Evolutionary conservation across 148 eudicot species (phyloP).

Genomic region (Heliosperma pusillum): DNA sequence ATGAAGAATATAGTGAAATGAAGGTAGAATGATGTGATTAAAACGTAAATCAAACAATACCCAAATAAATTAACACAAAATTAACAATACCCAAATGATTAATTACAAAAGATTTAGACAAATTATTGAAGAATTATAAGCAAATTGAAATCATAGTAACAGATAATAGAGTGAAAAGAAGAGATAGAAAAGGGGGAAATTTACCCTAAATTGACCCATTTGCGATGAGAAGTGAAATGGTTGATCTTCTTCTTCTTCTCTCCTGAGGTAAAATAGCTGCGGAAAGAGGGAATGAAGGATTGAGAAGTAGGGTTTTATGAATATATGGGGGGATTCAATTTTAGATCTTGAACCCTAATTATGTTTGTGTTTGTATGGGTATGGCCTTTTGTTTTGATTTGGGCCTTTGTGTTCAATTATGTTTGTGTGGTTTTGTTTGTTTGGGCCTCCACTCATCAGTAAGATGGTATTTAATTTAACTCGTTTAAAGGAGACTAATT

Average conservation of each 20-base stretch:
- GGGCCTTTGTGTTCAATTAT: background rate
- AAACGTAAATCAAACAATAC: background rate
- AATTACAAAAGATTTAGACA: background rate
- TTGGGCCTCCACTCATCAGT: too few relatives aligned
- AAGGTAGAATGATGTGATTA: background rate
- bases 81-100: background rate
- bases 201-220: slow-evolving; percentile 23
- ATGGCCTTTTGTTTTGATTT: background rate
- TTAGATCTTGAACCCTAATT: slow-evolving; percentile 3
- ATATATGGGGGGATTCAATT: background rate
- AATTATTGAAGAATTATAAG: background rate
- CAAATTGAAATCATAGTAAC: background rate
- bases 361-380: background rate
- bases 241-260: background rate
- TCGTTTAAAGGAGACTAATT: too few relatives aligned
- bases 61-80: background rate
- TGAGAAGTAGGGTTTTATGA: slow-evolving; percentile 18
- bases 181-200: too few relatives aligned
- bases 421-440: too few relatives aligned
- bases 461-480: too few relatives aligned
- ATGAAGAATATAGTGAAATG: background rate
- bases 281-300: background rate
- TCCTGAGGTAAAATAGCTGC: too few relatives aligned
- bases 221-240: background rate
- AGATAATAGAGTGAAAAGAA: background rate